Conservation (phyloP, 495 filamentous ascomycete species). For the Penicillium canariense region DNA sequence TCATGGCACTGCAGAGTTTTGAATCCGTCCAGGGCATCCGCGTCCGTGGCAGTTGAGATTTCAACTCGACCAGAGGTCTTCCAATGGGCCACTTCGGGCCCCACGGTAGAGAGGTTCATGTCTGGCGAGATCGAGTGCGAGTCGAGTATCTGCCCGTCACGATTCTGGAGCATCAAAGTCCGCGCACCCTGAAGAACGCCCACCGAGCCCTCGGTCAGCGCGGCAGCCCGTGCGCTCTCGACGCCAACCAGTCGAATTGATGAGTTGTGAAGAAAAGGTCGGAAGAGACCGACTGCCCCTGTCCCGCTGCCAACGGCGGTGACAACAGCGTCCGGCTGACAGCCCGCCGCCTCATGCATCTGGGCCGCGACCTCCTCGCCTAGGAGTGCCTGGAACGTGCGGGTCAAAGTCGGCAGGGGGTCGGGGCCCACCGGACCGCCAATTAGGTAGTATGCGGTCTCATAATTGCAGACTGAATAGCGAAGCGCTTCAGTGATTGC, state of each 20-base stretch:
- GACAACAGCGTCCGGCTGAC: constrained; percentile 30
- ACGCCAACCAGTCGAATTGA: constrained; percentile 27
- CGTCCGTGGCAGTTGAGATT: constrained; percentile 29
- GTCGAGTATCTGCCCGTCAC: constrained; percentile 31
- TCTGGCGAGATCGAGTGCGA: constrained; percentile 35
- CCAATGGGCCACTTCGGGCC: constrained; percentile 36
- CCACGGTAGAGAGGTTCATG: constrained; percentile 33
- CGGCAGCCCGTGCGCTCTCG: constrained; percentile 26
- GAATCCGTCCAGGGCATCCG: constrained; percentile 36
- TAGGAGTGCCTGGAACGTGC: constrained; percentile 35
- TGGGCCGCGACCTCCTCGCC: constrained; percentile 34
- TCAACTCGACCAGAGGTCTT: constrained; percentile 30
- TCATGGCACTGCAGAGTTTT: constrained; percentile 29
- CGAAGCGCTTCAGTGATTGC: constrained; percentile 35
- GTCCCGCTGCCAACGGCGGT: constrained; percentile 29
- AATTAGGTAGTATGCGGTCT: constrained; percentile 34
- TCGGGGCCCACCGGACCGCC: constrained; percentile 32
- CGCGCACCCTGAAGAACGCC: constrained; percentile 36
- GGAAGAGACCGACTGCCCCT: constrained; percentile 32
- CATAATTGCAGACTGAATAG: constrained; percentile 31
- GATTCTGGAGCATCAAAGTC: constrained; percentile 33
- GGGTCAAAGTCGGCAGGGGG: constrained; percentile 30
- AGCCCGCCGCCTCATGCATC: constrained; percentile 19
- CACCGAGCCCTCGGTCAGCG: constrained; percentile 25
- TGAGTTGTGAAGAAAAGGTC: constrained; percentile 25